Conservation (phyloP, 352 stramenopile species). For the Pythium sp. region DNA sequence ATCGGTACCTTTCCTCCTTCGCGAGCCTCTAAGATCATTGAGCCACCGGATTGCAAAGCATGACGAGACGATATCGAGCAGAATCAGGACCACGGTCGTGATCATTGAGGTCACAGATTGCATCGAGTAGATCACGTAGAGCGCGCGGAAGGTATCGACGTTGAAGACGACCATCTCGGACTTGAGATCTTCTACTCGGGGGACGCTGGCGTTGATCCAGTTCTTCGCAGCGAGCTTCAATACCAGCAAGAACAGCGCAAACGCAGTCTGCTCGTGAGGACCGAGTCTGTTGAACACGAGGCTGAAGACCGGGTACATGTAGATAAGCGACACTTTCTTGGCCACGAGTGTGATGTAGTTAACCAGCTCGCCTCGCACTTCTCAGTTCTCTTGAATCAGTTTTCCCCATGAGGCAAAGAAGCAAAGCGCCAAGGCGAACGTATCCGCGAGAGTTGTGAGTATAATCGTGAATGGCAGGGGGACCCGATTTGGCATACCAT, state of each 20-base stretch:
- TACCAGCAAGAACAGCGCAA: constrained; percentile 23
- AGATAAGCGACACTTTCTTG: constrained; percentile 12
- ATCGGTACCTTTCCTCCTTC: too few species aligned
- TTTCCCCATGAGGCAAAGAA: constrained; percentile 1
- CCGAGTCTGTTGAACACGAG: constrained; percentile 24
- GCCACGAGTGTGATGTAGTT: neutral
- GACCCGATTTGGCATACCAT: constrained; percentile 19
- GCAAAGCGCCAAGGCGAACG: constrained; percentile 11
- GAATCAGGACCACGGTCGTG: constrained; percentile 29
- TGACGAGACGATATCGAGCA: constrained; percentile 29
- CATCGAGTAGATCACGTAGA: constrained; percentile 43
- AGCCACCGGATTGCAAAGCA: constrained; percentile 33
- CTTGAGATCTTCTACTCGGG: constrained; percentile 24
- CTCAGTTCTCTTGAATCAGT: constrained; percentile 2
- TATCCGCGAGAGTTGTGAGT: neutral
- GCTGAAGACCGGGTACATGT: constrained; percentile 30
- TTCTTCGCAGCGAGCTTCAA: constrained; percentile 24
- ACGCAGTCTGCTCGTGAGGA: constrained; percentile 10
- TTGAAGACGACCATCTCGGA: constrained; percentile 52
- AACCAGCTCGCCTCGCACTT: constrained; percentile 10
- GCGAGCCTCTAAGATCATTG: neutral
- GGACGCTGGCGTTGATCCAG: neutral
- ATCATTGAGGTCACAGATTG: constrained; percentile 25
- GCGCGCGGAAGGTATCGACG: neutral
- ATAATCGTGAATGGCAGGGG: constrained; percentile 31